Conservation (phyloP, 495 filamentous ascomycete genomes). For the Xylaria nigripes region DNA sequence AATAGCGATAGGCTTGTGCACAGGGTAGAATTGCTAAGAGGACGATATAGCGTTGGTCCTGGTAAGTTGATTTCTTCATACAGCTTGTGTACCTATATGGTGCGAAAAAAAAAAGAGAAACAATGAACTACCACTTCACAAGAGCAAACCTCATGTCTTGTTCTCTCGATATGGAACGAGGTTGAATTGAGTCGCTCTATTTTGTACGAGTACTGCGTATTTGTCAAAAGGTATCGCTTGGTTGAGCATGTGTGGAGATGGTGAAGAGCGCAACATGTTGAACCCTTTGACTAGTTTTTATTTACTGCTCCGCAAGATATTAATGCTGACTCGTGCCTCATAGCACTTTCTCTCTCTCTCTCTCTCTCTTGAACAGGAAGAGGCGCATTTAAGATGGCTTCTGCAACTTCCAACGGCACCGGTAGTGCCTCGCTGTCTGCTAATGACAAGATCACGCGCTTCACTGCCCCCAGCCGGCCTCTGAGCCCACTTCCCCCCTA, state of each 20-base stretch:
- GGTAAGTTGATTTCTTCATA: not conserved
- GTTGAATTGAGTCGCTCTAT: not conserved
- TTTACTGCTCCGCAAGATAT: not conserved
- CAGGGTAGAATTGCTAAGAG: not conserved
- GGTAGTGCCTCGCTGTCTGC: slow-evolving; percentile 50
- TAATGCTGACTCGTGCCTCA: not conserved
- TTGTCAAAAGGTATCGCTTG: not conserved
- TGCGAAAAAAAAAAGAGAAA: no score
- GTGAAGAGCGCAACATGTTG: not conserved
- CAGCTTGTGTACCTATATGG: not conserved
- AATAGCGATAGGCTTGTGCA: slow-evolving; percentile 1
- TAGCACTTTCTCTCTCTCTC: not conserved
- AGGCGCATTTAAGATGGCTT: slow-evolving; percentile 35
- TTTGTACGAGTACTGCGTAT: not conserved
- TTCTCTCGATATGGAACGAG: not conserved
- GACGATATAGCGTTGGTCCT: slow-evolving; percentile 2
- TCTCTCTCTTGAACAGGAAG: not conserved
- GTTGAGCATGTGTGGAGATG: not conserved
- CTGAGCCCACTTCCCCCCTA: slow-evolving; percentile 76
- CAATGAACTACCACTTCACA: no score
- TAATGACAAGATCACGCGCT: slow-evolving; percentile 98
- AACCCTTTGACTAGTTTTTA: not conserved
- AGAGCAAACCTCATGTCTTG: not conserved
- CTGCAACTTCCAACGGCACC: slow-evolving; percentile 35
- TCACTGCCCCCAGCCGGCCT: slow-evolving; percentile 84